Conservation (phyloP, 208 protist species). For the Zelonia costaricensis region DNA sequence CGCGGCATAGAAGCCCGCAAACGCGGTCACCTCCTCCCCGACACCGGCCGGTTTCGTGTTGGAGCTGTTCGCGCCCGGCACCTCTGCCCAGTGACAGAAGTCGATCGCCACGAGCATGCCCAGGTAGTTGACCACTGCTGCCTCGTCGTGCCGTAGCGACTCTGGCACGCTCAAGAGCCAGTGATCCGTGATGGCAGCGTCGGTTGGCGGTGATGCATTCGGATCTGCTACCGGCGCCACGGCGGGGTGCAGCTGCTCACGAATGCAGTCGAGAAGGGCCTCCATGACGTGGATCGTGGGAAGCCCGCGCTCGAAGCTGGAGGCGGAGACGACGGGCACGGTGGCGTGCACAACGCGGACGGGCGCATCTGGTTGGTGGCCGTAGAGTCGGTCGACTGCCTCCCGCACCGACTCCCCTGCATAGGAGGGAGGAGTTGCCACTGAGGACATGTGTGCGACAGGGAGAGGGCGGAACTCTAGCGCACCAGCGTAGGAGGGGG, state of each 20-base stretch:
- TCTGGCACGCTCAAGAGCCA: slow-evolving; percentile 69
- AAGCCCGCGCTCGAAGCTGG: background rate
- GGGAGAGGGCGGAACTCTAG: no score
- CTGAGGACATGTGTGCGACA: no score
- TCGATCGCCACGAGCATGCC: slow-evolving; percentile 84
- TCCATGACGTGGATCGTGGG: slow-evolving; percentile 15
- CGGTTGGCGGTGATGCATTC: background rate
- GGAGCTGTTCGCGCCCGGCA: slow-evolving; percentile 2
- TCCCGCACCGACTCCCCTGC: slow-evolving; percentile 18
- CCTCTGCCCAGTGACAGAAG: slow-evolving; percentile 83
- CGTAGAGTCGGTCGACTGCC: slow-evolving; percentile 16
- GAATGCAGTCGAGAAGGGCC: background rate
- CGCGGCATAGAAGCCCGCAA: slow-evolving; percentile 60
- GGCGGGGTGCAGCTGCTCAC: slow-evolving; percentile 9
- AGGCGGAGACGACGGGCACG: slow-evolving; percentile 12
- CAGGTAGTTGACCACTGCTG: slow-evolving; percentile 67
- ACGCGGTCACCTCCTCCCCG: slow-evolving; percentile 41
- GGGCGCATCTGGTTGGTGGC: background rate
- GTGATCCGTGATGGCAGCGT: slow-evolving; percentile 19
- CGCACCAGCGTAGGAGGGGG: no score
- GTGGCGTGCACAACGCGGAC: slow-evolving; percentile 20
- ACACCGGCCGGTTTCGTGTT: slow-evolving; percentile 6
- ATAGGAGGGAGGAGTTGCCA: slow-evolving; percentile 8
- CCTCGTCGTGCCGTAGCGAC: slow-evolving; percentile 28
- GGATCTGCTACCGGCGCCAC: slow-evolving; percentile 1